Evolutionary conservation across 352 stramenopile species (phyloP).

Genomic region (Pythium brassicae): DNA sequence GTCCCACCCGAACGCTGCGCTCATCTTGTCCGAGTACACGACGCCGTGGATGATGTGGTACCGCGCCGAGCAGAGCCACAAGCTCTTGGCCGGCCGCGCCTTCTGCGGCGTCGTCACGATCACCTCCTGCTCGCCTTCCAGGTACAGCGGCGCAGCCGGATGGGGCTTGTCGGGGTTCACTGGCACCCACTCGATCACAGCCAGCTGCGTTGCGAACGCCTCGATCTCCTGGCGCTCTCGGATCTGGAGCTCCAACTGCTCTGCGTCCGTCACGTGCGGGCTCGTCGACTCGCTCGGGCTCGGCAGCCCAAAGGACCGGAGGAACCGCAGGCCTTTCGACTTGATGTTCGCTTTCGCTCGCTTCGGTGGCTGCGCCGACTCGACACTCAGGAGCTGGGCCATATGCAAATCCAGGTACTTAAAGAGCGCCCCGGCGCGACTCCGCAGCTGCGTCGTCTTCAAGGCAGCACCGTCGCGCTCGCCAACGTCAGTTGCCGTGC

Average conservation of each 20-base stretch:
- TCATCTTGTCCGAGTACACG: conserved; percentile 38
- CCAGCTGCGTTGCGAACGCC: conserved; percentile 57
- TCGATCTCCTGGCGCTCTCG: conserved; percentile 46
- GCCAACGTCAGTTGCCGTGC: conserved; percentile 3
- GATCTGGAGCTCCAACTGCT: conserved; percentile 28
- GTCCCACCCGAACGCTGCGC: conserved; percentile 43
- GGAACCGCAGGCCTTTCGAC: conserved; percentile 46
- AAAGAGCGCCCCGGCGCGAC: conserved; percentile 45
- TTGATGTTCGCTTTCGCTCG: conserved; percentile 39
- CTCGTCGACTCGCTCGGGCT: conserved; percentile 13
- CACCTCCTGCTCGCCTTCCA: conserved; percentile 21
- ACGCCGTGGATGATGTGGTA: conserved; percentile 52
- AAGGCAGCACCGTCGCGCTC: conserved; percentile 11
- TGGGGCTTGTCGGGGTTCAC: conserved; percentile 36
- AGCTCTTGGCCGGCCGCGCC: conserved; percentile 33
- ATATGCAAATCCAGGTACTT: conserved; percentile 66
- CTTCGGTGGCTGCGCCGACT: conserved; percentile 20
- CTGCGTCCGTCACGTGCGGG: conserved; percentile 6
- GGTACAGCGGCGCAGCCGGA: conserved; percentile 31
- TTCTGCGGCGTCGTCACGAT: conserved; percentile 43
- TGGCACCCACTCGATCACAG: conserved; percentile 54
- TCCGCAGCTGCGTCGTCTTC: conserved; percentile 22
- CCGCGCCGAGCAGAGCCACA: conserved; percentile 60
- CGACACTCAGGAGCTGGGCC: conserved; percentile 35
- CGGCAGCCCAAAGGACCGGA: conserved; percentile 33